Evolutionary conservation across 345 rosid genomes (phyloP).

Genomic region (Boechera stricta): DNA sequence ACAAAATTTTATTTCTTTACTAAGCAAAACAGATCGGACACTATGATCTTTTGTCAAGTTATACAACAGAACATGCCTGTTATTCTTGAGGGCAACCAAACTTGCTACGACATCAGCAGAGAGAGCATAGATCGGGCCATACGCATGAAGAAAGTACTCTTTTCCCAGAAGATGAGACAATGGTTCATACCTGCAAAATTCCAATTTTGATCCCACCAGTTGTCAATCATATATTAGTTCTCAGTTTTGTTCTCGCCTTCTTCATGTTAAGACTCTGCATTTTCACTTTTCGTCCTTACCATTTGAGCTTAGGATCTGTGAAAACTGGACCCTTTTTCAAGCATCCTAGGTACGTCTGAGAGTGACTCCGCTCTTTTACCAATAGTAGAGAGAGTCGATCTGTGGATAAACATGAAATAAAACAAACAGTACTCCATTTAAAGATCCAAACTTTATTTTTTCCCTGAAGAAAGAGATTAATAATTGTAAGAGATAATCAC

Average conservation of each 20-base stretch:
- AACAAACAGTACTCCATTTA: neutral
- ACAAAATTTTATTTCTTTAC: neutral
- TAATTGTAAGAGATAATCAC: slow-evolving; percentile 45
- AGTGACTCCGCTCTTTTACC: slow-evolving; percentile 76
- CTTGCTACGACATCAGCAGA: slow-evolving; percentile 83
- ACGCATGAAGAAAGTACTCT: slow-evolving; percentile 90
- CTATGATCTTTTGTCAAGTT: slow-evolving; percentile 6
- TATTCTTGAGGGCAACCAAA: slow-evolving; percentile 71
- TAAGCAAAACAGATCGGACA: neutral
- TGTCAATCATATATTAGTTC: neutral
- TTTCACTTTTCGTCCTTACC: slow-evolving; percentile 50
- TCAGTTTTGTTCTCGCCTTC: neutral
- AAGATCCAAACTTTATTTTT: neutral
- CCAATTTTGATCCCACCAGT: slow-evolving; percentile 2
- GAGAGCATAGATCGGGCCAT: slow-evolving; percentile 92
- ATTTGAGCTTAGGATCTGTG: slow-evolving; percentile 83
- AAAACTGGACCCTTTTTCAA: slow-evolving; percentile 91
- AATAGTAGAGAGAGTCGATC: slow-evolving; percentile 79
- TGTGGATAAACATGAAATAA: slow-evolving; percentile 30
- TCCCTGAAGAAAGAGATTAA: neutral
- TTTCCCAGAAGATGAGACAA: slow-evolving; percentile 70
- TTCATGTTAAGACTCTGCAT: neutral
- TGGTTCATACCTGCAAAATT: slow-evolving; percentile 79
- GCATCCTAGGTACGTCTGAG: slow-evolving; percentile 89
- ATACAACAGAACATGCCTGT: slow-evolving; percentile 62